Percentiles rank a stretch among this genome's conserved stretches.
Evolutionary conservation across 805 yeast species (phyloP).

Genomic region (Brettanomyces custersianus): DNA sequence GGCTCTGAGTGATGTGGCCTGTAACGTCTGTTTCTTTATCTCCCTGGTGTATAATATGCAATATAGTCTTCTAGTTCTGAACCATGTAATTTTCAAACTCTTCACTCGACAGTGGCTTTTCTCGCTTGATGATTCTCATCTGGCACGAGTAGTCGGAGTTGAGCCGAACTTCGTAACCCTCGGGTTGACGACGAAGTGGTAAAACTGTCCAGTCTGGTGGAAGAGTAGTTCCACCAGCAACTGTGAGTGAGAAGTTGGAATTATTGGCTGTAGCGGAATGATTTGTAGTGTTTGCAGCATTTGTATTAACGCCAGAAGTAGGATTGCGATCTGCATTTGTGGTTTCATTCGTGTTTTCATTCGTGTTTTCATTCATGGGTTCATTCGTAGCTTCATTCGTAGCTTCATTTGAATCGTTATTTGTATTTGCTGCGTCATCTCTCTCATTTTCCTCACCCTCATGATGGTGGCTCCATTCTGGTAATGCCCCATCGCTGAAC

Average conservation of each 20-base stretch:
- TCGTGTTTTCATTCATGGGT: background rate
- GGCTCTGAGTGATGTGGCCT: background rate
- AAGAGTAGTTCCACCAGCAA: constrained; percentile 17
- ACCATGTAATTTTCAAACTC: constrained; percentile 2
- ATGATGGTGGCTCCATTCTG: constrained; percentile 3
- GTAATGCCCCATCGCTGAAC: constrained; percentile 17
- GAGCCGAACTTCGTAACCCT: background rate
- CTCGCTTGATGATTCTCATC: background rate
- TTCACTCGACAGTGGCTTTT: background rate
- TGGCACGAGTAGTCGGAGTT: constrained; percentile 1
- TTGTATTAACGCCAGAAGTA: no score
- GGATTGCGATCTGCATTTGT: background rate
- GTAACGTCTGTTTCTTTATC: background rate
- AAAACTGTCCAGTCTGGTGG: constrained; percentile 25
- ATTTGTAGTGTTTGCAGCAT: no score
- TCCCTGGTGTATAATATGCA: background rate
- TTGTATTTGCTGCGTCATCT: constrained; percentile 1
- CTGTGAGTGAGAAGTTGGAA: constrained; percentile 6
- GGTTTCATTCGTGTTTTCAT: background rate
- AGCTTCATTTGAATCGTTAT: constrained; percentile 3
- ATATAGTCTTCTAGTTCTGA: constrained; percentile 1
- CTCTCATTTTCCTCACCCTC: background rate
- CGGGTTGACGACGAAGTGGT: constrained; percentile 10
- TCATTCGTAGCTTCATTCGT: background rate
- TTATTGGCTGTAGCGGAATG: background rate